A percentile compares a stretch with the other conserved stretches of the same genome.
phyloP scores from a whole-genome alignment of 768 basidiomycete species.

The Boletus rubropictus region DNA sequence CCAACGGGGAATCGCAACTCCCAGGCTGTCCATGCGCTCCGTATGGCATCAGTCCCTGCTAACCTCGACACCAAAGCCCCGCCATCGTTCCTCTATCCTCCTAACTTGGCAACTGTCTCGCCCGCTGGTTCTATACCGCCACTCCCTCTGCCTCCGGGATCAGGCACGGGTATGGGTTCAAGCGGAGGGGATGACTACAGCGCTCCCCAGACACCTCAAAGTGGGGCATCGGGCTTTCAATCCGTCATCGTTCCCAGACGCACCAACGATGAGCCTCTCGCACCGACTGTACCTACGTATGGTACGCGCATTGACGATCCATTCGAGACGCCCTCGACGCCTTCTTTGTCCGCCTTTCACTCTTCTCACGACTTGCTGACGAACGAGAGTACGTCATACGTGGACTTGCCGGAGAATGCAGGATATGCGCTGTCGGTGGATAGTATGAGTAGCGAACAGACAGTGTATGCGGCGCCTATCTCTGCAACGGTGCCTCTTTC shows the following conservation, averaged over 20 bases:
- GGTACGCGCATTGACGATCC: constrained; percentile 17
- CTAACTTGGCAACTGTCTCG: constrained; percentile 3
- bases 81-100: constrained; percentile 24
- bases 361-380: constrained; percentile 17
- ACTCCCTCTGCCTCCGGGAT: constrained; percentile 12
- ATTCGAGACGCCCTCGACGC: constrained; percentile 27
- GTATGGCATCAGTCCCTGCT: constrained; percentile 14
- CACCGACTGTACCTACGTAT: constrained; percentile 21
- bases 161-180: neutral
- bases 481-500: constrained; percentile 2
- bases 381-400: neutral
- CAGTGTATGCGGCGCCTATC: constrained; percentile 11
- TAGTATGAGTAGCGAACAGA: constrained; percentile 16
- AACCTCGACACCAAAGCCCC: constrained; percentile 12
- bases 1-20: constrained; percentile 47
- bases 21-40: constrained; percentile 36
- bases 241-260: constrained; percentile 22
- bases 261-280: constrained; percentile 27
- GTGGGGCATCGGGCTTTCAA: constrained; percentile 18
- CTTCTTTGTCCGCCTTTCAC: constrained; percentile 24
- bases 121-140: constrained; percentile 6
- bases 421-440: constrained; percentile 5
- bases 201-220: constrained; percentile 19
- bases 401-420: neutral
- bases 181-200: constrained; percentile 2